Percentiles rank a stretch among this genome's conserved stretches.
phyloP scores from a whole-genome alignment of 2,329 filamentous ascomycete species.

The Diaporthe sp. region DNA sequence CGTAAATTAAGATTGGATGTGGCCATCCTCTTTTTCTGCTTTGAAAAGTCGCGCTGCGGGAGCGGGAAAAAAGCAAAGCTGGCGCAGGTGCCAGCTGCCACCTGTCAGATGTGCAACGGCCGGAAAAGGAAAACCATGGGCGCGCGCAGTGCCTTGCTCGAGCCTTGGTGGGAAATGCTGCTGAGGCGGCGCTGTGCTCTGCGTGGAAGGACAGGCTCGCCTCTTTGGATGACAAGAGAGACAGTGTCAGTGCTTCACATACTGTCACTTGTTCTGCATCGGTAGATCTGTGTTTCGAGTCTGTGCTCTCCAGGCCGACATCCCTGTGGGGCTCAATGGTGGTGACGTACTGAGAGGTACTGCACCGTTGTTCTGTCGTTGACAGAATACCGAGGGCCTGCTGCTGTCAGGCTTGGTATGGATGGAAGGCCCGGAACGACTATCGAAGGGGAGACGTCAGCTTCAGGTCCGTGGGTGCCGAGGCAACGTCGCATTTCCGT shows the following conservation, averaged over 20 bases:
- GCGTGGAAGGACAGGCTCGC: background rate
- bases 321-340: slow-evolving; percentile 16
- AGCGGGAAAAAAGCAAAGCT: slow-evolving; percentile 18
- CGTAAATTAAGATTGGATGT: slow-evolving; percentile 12
- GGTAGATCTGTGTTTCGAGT: slow-evolving; percentile 32
- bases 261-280: slow-evolving; percentile 28
- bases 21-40: slow-evolving; percentile 6
- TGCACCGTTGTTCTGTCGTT: background rate
- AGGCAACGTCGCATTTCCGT: slow-evolving; percentile 13
- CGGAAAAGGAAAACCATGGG: background rate
- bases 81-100: slow-evolving; percentile 19
- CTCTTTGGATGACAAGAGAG: background rate
- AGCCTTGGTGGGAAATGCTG: no score
- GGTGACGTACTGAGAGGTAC: background rate
- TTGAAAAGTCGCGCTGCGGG: background rate
- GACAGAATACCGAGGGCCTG: background rate
- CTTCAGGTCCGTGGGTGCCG: slow-evolving; percentile 17
- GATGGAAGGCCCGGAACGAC: slow-evolving; percentile 25
- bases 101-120: background rate
- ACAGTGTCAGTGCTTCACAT: slow-evolving; percentile 27
- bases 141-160: background rate
- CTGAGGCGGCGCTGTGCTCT: background rate
- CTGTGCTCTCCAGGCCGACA: slow-evolving; percentile 17
- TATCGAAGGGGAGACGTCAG: slow-evolving; percentile 28
- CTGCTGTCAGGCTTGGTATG: slow-evolving; percentile 3